Evolutionary conservation across 345 rosid genomes (phyloP), one percentile per base, ranked within the genome.

Genomic region (Litchi chinensis): DNA sequence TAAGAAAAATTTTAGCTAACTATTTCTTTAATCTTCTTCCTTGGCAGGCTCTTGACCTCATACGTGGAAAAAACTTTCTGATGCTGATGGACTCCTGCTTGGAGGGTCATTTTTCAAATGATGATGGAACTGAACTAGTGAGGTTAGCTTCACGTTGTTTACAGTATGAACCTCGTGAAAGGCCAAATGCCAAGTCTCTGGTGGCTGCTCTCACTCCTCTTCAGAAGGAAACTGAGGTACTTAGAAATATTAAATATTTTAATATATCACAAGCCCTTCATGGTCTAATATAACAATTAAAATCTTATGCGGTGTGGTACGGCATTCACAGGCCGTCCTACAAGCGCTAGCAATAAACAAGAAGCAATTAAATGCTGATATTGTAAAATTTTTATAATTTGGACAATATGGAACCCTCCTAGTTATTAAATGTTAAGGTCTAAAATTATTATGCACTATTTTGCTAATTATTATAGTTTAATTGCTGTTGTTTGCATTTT

Each of bases 61-160:
- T 93, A 70, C 94, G 94, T 15, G 95, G 92, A 46, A 93, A 91
- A 77, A 93, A 93, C 74, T 89, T 90, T 84, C 79, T 84, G 75
- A 91, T 89, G 94, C 86, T 93, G 78, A 93, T 89, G 91, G 98
- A 93, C 86, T 93, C 98, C 0, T 89, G 94, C 78, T 86, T 93
- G 39, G 93, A 90, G 7, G 93, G 93, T 73, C 93, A 91, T 79
- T 90, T 91, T 87, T 93, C 98, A 66, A 93, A 90, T 44, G 92
- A 93, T 75, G 96, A 93, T 89, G 96, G 96, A 85, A 90, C 96
- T n/a, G 98, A 93, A 75, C 63, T 91, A 81, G 92, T 91, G 74
- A 88, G 93, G 10, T 80, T 93, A 82, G 98, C 96, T 68, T 88
- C 98, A 2, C 94, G 98, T 50, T 93, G 98, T 84, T 84, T 93